Evolutionary conservation across 2,329 filamentous ascomycete genomes (phyloP), one percentile per base, ranked within the genome.

Genomic region (Mollisiaceae sp.): DNA sequence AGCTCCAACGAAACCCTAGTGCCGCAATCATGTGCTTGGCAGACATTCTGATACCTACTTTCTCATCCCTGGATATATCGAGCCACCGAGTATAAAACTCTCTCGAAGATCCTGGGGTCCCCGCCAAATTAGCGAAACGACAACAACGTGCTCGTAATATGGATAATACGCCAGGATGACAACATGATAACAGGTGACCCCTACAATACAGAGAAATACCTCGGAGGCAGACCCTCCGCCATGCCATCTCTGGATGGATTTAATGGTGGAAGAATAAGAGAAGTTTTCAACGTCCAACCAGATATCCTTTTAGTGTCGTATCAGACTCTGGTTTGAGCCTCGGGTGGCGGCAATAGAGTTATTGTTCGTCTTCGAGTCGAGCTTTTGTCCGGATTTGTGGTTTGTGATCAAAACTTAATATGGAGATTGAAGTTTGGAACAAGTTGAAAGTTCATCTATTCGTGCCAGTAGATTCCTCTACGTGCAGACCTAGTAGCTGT

Each of bases 251-350:
- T 38, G 36, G 55, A 39, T 41, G 36, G 2, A 22, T n/a, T 22
- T 41, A 18, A 39, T 57, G 32, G 22, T 57, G 55, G 55, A 57
- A 57, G 55, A 57, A 57, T 57, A 35, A 54, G 35, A 57, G n/a
- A 57, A 22, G 55, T 57, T 18, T 41, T 57, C 32, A 27, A 41
- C 24, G 22, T 39, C 55, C 55, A 57, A 57, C 55, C 55, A 39
- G 5, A 57, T 2, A 11, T 2, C 18, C 32, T 22, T 57, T 11
- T 20, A 41, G 20, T 14, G 18, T 41, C 35, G 35, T 57, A 39
- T 12, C 32, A 41, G 39, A 38, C 15, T 20, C 22, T 35, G 27
- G 27, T 15, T 54, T 54, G 35, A 22, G 47, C 14, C 47, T n/a
- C 47, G 24, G n/a, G 55, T 57, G 9, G 55, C 35, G 35, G 55